Conservation (phyloP, 176 grass and related monocot genomes). For the Neostapfia colusana region DNA sequence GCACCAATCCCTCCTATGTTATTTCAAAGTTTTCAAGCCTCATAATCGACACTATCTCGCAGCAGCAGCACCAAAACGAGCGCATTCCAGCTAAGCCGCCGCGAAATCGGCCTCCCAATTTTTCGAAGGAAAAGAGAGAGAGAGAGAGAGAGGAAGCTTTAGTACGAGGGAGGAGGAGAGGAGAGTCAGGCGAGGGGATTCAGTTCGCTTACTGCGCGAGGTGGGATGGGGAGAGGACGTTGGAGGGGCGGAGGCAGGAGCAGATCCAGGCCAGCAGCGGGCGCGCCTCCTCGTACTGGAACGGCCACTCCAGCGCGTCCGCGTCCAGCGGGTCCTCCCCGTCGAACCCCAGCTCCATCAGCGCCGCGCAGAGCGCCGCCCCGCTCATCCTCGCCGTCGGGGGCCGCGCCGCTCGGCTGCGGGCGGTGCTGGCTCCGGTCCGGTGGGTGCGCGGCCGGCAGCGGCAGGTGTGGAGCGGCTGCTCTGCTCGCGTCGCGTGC, state of each 20-base stretch:
- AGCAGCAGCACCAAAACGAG: neutral
- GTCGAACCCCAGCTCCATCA: slow-evolving; percentile 88
- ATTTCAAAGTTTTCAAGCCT: neutral
- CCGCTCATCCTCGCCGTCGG: slow-evolving; percentile 67
- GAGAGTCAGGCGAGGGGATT: neutral
- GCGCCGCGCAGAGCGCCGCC: slow-evolving; percentile 65
- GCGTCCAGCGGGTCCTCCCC: slow-evolving; percentile 85
- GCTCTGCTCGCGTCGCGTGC: slow-evolving; percentile 27
- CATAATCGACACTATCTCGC: neutral
- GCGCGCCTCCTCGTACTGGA: slow-evolving; percentile 96
- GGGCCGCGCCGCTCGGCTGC: neutral
- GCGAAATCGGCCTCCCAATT: neutral
- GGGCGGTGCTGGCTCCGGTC: neutral
- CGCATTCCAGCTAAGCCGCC: neutral
- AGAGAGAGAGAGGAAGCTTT: neutral
- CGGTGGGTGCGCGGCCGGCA: slow-evolving; percentile 40
- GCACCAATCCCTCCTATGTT: neutral
- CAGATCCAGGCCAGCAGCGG: slow-evolving; percentile 97
- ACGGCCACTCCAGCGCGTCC: slow-evolving; percentile 99
- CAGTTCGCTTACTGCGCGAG: slow-evolving; percentile 63
- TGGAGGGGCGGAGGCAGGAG: slow-evolving; percentile 94
- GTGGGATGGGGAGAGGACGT: slow-evolving; percentile 81
- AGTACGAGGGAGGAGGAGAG: neutral
- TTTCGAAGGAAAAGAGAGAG: neutral
- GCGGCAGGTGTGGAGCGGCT: slow-evolving; percentile 17